Conservation (phyloP, 139 green algal genomes). For the Chlamydomonas eustigma region DNA sequence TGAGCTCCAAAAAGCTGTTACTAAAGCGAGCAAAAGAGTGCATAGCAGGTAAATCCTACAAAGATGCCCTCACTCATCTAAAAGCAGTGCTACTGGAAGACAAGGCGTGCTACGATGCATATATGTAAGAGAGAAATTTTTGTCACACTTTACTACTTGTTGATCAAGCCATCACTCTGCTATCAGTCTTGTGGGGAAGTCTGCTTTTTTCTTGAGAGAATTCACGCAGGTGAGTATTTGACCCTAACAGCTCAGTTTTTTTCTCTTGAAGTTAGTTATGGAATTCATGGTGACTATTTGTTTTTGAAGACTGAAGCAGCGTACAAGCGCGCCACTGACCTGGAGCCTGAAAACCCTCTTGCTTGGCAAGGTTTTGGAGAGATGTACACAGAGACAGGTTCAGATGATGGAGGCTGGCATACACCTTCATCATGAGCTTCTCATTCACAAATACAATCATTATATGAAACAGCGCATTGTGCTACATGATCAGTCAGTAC, state of each 20-base stretch:
- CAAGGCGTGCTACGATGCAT: conserved; percentile 50
- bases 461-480: no score
- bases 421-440: no score
- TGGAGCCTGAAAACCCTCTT: conserved; percentile 33
- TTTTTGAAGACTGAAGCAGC: conserved; percentile 44
- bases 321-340: conserved; percentile 49
- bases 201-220: conserved; percentile 53
- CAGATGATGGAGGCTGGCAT: no score
- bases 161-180: background rate
- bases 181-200: conserved; percentile 59
- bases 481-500: no score
- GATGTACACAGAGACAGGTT: conserved; percentile 42
- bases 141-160: no score
- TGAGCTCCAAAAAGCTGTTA: conserved; percentile 16
- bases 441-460: no score
- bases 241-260: no score
- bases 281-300: background rate
- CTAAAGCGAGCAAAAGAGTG: conserved; percentile 37
- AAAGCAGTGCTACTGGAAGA: conserved; percentile 56
- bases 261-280: background rate
- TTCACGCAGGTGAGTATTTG: conserved; percentile 12
- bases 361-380: conserved; percentile 72
- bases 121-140: conserved; percentile 52
- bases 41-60: conserved; percentile 34
- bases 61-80: conserved; percentile 48